Base-by-base conservation (phyloP, 1,139 yeast genomes). In the Candida sanyaensis region DNA sequence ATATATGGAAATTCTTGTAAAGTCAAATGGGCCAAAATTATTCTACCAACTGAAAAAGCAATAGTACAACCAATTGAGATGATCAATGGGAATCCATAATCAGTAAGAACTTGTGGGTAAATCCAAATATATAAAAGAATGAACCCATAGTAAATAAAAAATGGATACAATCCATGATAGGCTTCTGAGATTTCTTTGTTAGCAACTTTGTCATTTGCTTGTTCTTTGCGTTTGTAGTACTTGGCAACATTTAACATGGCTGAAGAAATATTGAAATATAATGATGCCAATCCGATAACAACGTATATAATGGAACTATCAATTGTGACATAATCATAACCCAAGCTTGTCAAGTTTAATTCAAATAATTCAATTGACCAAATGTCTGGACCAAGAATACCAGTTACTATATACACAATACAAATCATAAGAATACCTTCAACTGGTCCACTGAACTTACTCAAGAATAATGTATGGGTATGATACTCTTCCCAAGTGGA, bases 401-500 rank as follows among this genome's bases (percentile, higher is more conserved):
- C 96, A 1, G 96, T 86, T 13, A 80, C 42, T 5, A 81, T 50
- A 60, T 80, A 88, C 17, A 83, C 69, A 0, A 59, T 66, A 37
- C 81, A 66, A 44, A 91, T 74, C 73, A 86, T 77, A 55, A 90
- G 65, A 36, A 92, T 88, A 4, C 98, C 98, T 67, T 92, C 98
- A 2, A 92, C 98, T 0, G 98, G 98, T 1, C 98, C 98, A 21
- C 95, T 87, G 60, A 90, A 86, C 53, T 80, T 82, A 39, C 95
- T 84, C 47, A 92, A 73, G 64, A 78, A 92, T 52, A 92, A 73
- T 31, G 86, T 86, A 57, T 91, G 96, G 1, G 98, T 92, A 61
- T 91, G 95, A 64, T 81, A 92, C 63, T 91, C 97, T 69, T 92
- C 98, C 98, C 98, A 92, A 0, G 98, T 92, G 42, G 96, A 86